Percentiles rank a stretch among this genome's conserved stretches.
These are phyloP conservation scores for Pulveroboletus sp. DNA, from an alignment of 768 basidiomycete species.

Conservation along the genomic window DNA sequence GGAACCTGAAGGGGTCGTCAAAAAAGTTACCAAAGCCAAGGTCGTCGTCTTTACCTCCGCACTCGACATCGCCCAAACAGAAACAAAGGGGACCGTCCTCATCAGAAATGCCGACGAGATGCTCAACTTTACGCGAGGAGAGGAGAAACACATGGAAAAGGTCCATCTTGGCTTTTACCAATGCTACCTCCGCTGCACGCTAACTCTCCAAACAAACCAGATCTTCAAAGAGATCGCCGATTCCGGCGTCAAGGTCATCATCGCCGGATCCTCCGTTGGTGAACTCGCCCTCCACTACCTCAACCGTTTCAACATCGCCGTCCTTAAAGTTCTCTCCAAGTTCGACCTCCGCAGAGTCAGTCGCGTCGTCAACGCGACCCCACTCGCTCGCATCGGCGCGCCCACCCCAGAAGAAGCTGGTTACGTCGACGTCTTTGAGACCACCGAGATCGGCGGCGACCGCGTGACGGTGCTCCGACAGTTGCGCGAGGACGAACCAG, in stretches of 20 bases:
- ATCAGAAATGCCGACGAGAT: conserved; percentile 95
- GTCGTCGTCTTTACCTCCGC: conserved; percentile 94
- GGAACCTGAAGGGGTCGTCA: conserved; percentile 87
- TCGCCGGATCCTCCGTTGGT: conserved; percentile 89
- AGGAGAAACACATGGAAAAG: conserved; percentile 96
- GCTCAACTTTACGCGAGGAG: conserved; percentile 93
- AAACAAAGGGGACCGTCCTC: conserved; percentile 97
- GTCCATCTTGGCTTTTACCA: conserved; percentile 26
- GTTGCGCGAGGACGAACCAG: conserved; percentile 59
- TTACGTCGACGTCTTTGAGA: conserved; percentile 90
- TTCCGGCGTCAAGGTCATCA: conserved; percentile 88
- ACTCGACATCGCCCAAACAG: conserved; percentile 92
- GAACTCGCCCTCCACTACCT: conserved; percentile 97
- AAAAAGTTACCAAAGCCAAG: conserved; percentile 81
- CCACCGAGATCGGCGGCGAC: conserved; percentile 94
- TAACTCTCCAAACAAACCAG: too few relatives aligned
- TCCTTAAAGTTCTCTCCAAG: conserved; percentile 96
- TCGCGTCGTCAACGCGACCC: conserved; percentile 94
- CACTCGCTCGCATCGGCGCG: conserved; percentile 91
- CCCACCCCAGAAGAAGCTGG: conserved; percentile 97
- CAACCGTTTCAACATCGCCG: conserved; percentile 88
- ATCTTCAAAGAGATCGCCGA: conserved; percentile 97
- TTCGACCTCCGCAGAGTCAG: conserved; percentile 94
- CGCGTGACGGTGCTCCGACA: conserved; percentile 96
- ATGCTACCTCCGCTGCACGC: not conserved